Percentiles rank a stretch among this genome's conserved stretches.
phyloP scores from a whole-genome alignment of 2,329 filamentous ascomycete genomes.

The Colletotrichum lindemuthianum region DNA sequence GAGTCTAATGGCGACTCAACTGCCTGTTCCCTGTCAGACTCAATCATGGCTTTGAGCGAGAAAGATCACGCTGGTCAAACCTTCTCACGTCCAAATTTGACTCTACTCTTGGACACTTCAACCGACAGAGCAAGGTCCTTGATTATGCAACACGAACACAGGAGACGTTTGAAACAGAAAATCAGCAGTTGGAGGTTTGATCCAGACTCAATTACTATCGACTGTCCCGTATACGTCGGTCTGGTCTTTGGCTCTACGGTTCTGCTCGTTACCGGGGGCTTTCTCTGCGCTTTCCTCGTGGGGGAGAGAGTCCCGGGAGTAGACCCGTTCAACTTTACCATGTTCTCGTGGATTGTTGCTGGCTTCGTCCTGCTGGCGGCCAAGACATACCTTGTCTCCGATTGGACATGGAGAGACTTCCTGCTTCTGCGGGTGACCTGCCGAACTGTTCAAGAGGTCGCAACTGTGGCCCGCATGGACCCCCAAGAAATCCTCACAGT shows the following conservation, averaged over 20 bases:
- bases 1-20: not conserved
- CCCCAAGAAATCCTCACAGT: slow-evolving; percentile 39
- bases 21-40: not conserved
- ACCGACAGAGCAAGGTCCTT: no score
- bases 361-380: slow-evolving; percentile 40
- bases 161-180: not conserved
- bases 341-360: slow-evolving; percentile 41
- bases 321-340: slow-evolving; percentile 42
- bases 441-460: slow-evolving; percentile 39
- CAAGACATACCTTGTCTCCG: slow-evolving; percentile 38
- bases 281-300: not conserved
- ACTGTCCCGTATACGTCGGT: not conserved
- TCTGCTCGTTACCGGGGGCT: not conserved
- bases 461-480: slow-evolving; percentile 36
- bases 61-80: not conserved
- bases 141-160: not conserved
- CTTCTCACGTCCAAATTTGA: not conserved
- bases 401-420: slow-evolving; percentile 44
- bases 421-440: slow-evolving; percentile 38
- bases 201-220: not conserved
- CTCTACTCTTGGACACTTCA: no score
- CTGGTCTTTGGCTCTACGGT: rapidly evolving
- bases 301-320: slow-evolving; percentile 24
- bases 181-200: not conserved
- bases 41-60: not conserved